Evolutionary conservation across 306 rosid genomes (phyloP), one percentile per base, ranked within the genome.

Genomic region (Malus orientalis): DNA sequence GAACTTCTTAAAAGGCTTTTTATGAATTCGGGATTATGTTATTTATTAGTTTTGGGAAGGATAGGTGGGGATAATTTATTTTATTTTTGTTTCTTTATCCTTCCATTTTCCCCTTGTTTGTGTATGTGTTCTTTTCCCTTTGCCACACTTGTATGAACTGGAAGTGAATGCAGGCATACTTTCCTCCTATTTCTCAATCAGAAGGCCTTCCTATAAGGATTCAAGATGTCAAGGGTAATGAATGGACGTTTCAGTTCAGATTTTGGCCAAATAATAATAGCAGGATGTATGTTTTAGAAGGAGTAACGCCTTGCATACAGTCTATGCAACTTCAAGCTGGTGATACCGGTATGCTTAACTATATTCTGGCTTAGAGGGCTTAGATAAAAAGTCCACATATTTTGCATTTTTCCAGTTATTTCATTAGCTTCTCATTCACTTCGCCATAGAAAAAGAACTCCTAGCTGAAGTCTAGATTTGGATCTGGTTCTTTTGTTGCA

Each of bases 221-320:
- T 69, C 97, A 83, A 88, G 99, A 95, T 80, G 97, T 88, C 87
- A 95, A 91, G 78, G 97, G 96, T 73, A 95, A 95, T 81, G 97
- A 95, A 5, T 95, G 99, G 99, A 89, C 91, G 6, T 92, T 95
- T 85, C 99, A 95, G 85, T 95, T 95, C 89, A 95, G 99, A 92
- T 95, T 89, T 90, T 95, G 99, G 99, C 99, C 99, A 49, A 95
- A 95, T 82, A 95, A 95, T 84, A 95, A 95, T 86, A 95, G 99
- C 80, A 84, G 99, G 86, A 95, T 95, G 99, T 95, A 95, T 75
- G 99, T 95, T 65, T 87, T 95, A 84, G 99, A 95, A 92, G 99
- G 99, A 54, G 99, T 95, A 58, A 92, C 97, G n/a, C 97, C 99
- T 84, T 95, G 99, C 89, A 95, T 95, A 83, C 99, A 95, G 81